Evolutionary conservation across 2,329 filamentous ascomycete species (phyloP).

Genomic region (Aspergillus aculeatus): DNA sequence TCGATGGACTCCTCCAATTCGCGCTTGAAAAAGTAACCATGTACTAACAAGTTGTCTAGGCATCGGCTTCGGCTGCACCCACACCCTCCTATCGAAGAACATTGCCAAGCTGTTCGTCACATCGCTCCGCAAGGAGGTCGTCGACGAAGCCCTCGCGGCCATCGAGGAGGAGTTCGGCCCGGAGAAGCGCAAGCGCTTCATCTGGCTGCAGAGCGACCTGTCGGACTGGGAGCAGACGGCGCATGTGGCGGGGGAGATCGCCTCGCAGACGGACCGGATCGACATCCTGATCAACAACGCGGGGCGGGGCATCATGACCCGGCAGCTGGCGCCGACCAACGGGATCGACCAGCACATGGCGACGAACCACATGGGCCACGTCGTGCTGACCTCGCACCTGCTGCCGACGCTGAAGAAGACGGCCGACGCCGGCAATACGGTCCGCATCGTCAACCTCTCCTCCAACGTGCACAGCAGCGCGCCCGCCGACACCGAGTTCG

Average conservation of each 20-base stretch:
- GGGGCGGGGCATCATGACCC: background rate
- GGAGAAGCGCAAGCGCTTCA: background rate
- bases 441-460: slow-evolving; percentile 10
- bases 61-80: background rate
- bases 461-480: slow-evolving; percentile 10
- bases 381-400: slow-evolving; percentile 6
- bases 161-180: background rate
- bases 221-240: slow-evolving; percentile 4
- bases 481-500: slow-evolving; percentile 3
- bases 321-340: slow-evolving; percentile 1
- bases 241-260: background rate
- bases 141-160: background rate
- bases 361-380: slow-evolving; percentile 5
- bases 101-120: slow-evolving; percentile 2
- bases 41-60: background rate
- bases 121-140: slow-evolving; percentile 1
- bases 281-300: slow-evolving; percentile 6
- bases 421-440: slow-evolving; percentile 1
- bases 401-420: slow-evolving; percentile 6
- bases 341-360: slow-evolving; percentile 4
- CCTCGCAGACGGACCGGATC: background rate
- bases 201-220: slow-evolving; percentile 6
- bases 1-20: too few species aligned
- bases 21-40: too few species aligned
- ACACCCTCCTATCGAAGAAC: background rate